These are phyloP conservation scores for Aristolochia contorta DNA, from an alignment of 164 flowering plant species.

Conservation along the genomic window DNA sequence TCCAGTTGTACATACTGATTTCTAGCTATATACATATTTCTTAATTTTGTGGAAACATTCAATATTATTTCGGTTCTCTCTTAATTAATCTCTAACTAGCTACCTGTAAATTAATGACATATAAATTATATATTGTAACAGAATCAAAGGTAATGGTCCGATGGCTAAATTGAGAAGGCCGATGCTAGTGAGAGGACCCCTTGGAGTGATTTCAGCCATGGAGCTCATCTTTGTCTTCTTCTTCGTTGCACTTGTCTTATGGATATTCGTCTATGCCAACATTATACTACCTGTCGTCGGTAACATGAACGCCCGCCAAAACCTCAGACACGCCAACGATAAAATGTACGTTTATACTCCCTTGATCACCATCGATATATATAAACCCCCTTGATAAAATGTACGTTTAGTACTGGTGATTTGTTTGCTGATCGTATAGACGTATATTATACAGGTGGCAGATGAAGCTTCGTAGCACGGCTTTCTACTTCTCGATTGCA, in stretches of 20 bases:
- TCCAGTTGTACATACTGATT: too few species aligned
- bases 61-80: neutral
- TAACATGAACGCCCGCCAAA: conserved; percentile 12
- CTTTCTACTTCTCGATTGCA: conserved; percentile 35
- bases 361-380: too few species aligned
- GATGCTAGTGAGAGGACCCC: conserved; percentile 55
- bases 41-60: too few species aligned
- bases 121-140: too few species aligned
- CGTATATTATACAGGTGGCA: conserved; percentile 58
- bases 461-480: conserved; percentile 29
- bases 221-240: conserved; percentile 46
- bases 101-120: too few species aligned
- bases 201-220: conserved; percentile 51
- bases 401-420: too few species aligned
- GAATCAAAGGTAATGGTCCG: neutral
- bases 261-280: conserved; percentile 31
- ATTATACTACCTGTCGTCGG: conserved; percentile 10
- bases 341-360: conserved; percentile 27
- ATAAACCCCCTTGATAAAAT: too few species aligned
- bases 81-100: too few species aligned
- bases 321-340: conserved; percentile 5
- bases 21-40: too few species aligned
- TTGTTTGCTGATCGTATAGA: too few species aligned
- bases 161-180: conserved; percentile 31
- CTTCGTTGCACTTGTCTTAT: conserved; percentile 62